These are phyloP conservation scores for Magnolia changhungtana DNA, from an alignment of 164 flowering plant species.

Conservation along the genomic window DNA sequence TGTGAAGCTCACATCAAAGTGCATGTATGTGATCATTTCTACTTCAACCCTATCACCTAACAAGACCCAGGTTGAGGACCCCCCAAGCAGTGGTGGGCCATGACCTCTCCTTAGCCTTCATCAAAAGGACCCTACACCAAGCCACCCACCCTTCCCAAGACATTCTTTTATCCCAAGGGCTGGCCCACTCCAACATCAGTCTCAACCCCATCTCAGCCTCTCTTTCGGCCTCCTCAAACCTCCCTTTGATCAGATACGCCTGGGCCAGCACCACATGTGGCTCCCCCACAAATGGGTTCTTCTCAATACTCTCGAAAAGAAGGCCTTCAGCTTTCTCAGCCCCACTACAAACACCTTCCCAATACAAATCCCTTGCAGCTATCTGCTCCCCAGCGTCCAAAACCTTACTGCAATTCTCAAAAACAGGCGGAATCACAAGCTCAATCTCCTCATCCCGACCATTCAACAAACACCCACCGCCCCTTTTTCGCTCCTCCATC, in stretches of 20 bases:
- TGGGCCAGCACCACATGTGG: slow-evolving; percentile 74
- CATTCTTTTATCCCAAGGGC: slow-evolving; percentile 97
- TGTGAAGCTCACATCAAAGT: neutral
- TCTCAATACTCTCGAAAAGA: slow-evolving; percentile 54
- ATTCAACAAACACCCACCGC: slow-evolving; percentile 1
- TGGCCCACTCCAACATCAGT: slow-evolving; percentile 80
- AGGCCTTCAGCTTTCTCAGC: slow-evolving; percentile 51
- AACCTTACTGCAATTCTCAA: slow-evolving; percentile 59
- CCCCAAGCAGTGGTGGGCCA: slow-evolving; percentile 87
- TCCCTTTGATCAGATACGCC: slow-evolving; percentile 51
- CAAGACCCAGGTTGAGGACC: slow-evolving; percentile 84
- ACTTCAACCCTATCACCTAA: slow-evolving; percentile 19
- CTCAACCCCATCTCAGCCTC: slow-evolving; percentile 71
- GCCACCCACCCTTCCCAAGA: slow-evolving; percentile 98
- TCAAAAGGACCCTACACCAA: slow-evolving; percentile 76
- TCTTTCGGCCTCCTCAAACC: slow-evolving; percentile 68
- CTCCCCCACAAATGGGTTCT: slow-evolving; percentile 91
- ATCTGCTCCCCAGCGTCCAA: slow-evolving; percentile 64
- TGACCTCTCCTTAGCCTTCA: slow-evolving; percentile 72
- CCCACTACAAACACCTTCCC: slow-evolving; percentile 71
- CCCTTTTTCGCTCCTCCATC: slow-evolving; percentile 37
- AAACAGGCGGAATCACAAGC: slow-evolving; percentile 78
- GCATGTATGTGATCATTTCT: neutral
- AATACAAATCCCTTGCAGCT: slow-evolving; percentile 71
- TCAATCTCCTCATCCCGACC: slow-evolving; percentile 63